Evolutionary conservation across 305 asterid species (phyloP).

Genomic region (Ilex paraguariensis): DNA sequence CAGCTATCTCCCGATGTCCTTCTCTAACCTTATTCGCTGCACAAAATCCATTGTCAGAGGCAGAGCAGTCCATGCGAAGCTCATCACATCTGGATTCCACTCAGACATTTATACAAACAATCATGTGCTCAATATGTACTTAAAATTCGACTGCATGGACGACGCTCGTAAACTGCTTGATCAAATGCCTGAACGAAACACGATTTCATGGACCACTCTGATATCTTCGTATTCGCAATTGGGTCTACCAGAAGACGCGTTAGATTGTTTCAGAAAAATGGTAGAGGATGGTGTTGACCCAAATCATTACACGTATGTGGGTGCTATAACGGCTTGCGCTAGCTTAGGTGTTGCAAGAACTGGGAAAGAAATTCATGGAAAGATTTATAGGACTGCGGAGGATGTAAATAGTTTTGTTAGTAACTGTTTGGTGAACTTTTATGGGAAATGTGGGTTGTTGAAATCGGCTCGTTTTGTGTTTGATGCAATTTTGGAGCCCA

Average conservation of each 20-base stretch:
- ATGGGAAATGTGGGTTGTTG: conserved; percentile 71
- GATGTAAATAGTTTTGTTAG: conserved; percentile 39
- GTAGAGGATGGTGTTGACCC: conserved; percentile 47
- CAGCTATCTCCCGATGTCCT: conserved; percentile 25
- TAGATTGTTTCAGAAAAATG: conserved; percentile 51
- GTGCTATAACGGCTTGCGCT: conserved; percentile 65
- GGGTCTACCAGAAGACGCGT: conserved; percentile 44
- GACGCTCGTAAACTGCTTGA: conserved; percentile 60
- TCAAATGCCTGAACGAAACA: conserved; percentile 51
- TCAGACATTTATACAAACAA: conserved; percentile 46
- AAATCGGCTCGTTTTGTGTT: conserved; percentile 53
- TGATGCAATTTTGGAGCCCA: conserved; percentile 51
- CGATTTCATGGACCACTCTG: conserved; percentile 63
- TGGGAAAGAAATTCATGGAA: conserved; percentile 78
- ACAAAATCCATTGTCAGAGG: conserved; percentile 36
- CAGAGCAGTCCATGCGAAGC: conserved; percentile 53
- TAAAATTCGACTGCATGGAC: conserved; percentile 24
- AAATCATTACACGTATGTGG: conserved; percentile 63
- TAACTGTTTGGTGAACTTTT: conserved; percentile 65
- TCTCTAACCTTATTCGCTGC: conserved; percentile 45
- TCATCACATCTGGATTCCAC: conserved; percentile 36
- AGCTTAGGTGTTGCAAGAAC: conserved; percentile 29
- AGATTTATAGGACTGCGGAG: conserved; percentile 42
- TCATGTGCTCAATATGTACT: conserved; percentile 53
- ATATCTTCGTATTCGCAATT: conserved; percentile 56